A percentile compares a stretch with the other conserved stretches of the same genome.
Evolutionary conservation across 768 basidiomycete genomes (phyloP).

Genomic region (Boletus subcaerulescens): DNA sequence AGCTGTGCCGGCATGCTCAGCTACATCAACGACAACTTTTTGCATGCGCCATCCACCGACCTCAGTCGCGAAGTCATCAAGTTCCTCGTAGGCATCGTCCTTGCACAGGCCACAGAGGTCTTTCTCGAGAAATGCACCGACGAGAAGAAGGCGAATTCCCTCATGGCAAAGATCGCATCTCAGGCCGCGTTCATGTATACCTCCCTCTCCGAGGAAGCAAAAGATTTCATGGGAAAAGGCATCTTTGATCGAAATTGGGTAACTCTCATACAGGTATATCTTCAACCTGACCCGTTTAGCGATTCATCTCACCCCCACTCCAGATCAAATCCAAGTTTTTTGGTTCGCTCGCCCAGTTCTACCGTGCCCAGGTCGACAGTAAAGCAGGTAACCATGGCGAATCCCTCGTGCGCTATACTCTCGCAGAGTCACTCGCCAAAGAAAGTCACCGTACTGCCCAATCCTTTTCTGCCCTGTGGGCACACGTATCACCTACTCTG

Average conservation of each 20-base stretch:
- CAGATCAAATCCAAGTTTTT: conserved; percentile 94
- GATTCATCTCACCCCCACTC: conserved; percentile 3
- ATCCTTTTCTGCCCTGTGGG: conserved; percentile 69
- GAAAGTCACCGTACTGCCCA: conserved; percentile 72
- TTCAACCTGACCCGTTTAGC: not conserved
- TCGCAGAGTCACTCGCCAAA: conserved; percentile 78
- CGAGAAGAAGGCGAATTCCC: conserved; percentile 79
- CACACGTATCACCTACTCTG: conserved; percentile 74
- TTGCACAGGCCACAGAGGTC: conserved; percentile 93
- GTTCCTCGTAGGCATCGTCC: conserved; percentile 81
- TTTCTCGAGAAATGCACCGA: conserved; percentile 94
- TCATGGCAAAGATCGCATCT: conserved; percentile 81
- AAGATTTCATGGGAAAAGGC: conserved; percentile 95
- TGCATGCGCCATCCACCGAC: conserved; percentile 96
- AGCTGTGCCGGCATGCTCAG: conserved; percentile 94
- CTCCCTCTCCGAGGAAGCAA: conserved; percentile 83
- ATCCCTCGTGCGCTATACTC: conserved; percentile 71
- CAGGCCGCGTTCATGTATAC: conserved; percentile 83
- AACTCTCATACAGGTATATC: conserved; percentile 70
- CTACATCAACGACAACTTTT: conserved; percentile 99
- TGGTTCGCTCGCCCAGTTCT: conserved; percentile 80
- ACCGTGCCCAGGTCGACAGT: conserved; percentile 77
- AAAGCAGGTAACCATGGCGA: conserved; percentile 82
- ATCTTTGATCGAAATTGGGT: conserved; percentile 96
- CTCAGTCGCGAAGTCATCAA: conserved; percentile 93